Evolutionary conservation across 139 green algal genomes (phyloP).

Genomic region (Tetradesmus lagerheimii): DNA sequence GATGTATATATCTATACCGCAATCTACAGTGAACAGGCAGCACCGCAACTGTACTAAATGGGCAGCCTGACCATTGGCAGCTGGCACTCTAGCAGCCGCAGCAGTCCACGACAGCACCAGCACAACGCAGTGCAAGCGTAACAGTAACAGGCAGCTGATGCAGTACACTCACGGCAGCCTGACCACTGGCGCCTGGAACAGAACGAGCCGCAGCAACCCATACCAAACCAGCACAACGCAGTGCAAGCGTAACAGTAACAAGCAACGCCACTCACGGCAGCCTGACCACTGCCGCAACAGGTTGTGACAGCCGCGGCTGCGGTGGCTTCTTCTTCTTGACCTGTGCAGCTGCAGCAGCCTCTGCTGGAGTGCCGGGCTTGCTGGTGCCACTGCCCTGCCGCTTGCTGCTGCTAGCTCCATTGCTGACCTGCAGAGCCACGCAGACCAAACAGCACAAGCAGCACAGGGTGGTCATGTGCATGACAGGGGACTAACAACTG

Average conservation of each 20-base stretch:
- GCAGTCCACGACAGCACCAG: too few species aligned
- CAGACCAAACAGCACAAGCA: too few species aligned
- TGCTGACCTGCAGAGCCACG: background rate
- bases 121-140: background rate
- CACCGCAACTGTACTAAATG: background rate
- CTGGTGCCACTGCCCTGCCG: background rate
- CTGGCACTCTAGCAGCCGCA: too few species aligned
- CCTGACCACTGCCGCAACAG: background rate
- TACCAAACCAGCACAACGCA: too few species aligned
- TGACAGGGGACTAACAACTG: too few species aligned
- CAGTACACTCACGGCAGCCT: background rate
- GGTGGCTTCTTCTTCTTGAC: background rate
- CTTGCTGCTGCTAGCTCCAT: background rate
- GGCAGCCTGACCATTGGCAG: background rate
- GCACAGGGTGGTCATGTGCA: too few species aligned
- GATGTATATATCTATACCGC: too few species aligned
- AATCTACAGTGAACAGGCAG: too few species aligned
- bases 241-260: background rate
- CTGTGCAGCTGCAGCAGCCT: background rate
- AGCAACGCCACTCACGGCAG: conserved; percentile 1
- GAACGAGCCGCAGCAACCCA: too few species aligned
- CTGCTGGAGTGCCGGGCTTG: background rate
- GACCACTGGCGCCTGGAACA: too few species aligned
- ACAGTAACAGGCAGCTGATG: background rate
- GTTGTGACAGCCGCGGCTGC: background rate